These are phyloP conservation scores for Agaricus blazei DNA, from an alignment of 768 basidiomycete genomes.

Conservation along the genomic window DNA sequence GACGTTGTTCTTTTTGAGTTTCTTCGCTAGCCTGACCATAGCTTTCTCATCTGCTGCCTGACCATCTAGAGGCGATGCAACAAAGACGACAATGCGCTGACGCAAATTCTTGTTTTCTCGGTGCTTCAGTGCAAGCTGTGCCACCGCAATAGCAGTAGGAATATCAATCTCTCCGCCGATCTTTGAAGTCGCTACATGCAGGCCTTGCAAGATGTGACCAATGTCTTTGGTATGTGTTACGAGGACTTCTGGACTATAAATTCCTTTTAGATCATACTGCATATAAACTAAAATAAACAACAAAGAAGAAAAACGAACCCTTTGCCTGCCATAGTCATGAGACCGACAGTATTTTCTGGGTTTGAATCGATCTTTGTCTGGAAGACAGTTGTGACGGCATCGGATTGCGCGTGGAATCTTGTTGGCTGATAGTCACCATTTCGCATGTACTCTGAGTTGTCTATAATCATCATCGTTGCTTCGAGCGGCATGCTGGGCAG, in stretches of 20 bases:
- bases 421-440: conserved; percentile 89
- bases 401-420: conserved; percentile 86
- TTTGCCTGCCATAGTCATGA: conserved; percentile 98
- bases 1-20: conserved; percentile 99
- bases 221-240: conserved; percentile 95
- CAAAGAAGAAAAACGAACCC: conserved; percentile 47
- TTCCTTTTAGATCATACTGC: neutral
- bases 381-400: conserved; percentile 88
- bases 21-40: conserved; percentile 89
- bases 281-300: neutral
- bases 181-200: conserved; percentile 65
- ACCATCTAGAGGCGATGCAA: conserved; percentile 82
- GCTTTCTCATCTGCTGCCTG: conserved; percentile 67
- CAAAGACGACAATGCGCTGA: conserved; percentile 92
- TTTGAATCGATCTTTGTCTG: conserved; percentile 93
- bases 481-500: conserved; percentile 80
- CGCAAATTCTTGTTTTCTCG: conserved; percentile 97
- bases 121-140: conserved; percentile 95
- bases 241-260: conserved; percentile 82
- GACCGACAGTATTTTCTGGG: conserved; percentile 94
- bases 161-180: conserved; percentile 84
- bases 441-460: conserved; percentile 97
- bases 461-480: conserved; percentile 96
- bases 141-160: conserved; percentile 86
- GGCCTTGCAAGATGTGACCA: conserved; percentile 81